phyloP scores from a whole-genome alignment of 108 stramenopile species.

The Nitzschia inconspicua region DNA sequence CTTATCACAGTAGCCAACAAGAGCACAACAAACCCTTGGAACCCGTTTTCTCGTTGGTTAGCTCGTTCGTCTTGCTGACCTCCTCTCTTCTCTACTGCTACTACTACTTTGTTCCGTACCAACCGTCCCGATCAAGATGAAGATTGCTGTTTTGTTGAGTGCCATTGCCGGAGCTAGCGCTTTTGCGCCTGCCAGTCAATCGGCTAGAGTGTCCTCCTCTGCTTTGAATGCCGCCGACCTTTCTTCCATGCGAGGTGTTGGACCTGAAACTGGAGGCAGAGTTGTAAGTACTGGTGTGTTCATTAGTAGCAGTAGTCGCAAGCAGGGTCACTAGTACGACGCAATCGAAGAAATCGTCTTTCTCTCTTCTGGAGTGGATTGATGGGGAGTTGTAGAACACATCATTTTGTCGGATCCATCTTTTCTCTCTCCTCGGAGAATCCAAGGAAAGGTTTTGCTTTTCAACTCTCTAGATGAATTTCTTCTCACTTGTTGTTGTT shows the following conservation, averaged over 20 bases:
- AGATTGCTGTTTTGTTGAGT: conserved; percentile 44
- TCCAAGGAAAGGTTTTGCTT: not conserved
- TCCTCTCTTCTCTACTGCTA: not conserved
- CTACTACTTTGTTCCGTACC: not conserved
- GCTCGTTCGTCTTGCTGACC: no score
- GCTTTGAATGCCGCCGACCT: conserved; percentile 46
- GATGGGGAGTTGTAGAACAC: not conserved
- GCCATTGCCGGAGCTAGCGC: conserved; percentile 57
- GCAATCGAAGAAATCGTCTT: no score
- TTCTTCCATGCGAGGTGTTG: conserved; percentile 47
- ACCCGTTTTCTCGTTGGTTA: not conserved
- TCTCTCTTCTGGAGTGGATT: no score
- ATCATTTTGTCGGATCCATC: no score
- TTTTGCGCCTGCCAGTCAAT: conserved; percentile 52
- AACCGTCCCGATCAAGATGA: conserved; percentile 45
- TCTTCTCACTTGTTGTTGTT: not conserved
- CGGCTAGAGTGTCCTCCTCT: conserved; percentile 18
- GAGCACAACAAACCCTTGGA: no score
- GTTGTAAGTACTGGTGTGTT: conserved; percentile 61
- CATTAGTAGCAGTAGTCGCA: no score
- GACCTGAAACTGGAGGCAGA: conserved; percentile 56
- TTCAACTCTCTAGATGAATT: not conserved
- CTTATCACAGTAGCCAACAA: no score
- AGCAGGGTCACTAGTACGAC: no score
- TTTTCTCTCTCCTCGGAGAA: no score